These are phyloP conservation scores for Conringia planisiliqua DNA, from an alignment of 345 rosid species.

Conservation along the genomic window DNA sequence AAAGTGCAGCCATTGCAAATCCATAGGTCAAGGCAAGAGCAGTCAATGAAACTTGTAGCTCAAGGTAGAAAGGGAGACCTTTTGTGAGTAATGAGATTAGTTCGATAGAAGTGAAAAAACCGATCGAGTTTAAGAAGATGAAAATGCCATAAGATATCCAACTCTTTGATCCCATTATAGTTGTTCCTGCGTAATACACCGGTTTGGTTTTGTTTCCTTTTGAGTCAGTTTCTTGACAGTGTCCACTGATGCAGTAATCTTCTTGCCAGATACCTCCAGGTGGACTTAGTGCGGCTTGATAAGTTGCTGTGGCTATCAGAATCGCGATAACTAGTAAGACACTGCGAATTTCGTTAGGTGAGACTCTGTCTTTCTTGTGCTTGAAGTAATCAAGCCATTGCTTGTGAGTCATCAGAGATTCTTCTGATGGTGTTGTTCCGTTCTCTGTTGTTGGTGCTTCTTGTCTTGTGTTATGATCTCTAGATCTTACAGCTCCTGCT, in stretches of 20 bases:
- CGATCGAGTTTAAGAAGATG: slow-evolving; percentile 22
- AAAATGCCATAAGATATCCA: slow-evolving; percentile 28
- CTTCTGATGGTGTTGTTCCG: slow-evolving; percentile 13
- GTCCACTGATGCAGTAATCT: slow-evolving; percentile 15
- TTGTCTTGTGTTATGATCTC: slow-evolving; percentile 1
- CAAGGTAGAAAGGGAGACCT: slow-evolving; percentile 29
- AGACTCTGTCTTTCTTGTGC: slow-evolving; percentile 23
- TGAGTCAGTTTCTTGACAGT: not conserved
- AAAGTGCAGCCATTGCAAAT: slow-evolving; percentile 28
- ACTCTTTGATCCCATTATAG: slow-evolving; percentile 26
- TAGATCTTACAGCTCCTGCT: slow-evolving; percentile 30
- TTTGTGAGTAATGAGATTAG: slow-evolving; percentile 23
- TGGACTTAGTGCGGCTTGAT: slow-evolving; percentile 38
- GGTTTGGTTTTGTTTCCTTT: slow-evolving; percentile 9
- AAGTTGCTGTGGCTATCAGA: slow-evolving; percentile 39
- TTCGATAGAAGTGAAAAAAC: slow-evolving; percentile 23
- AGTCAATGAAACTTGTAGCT: slow-evolving; percentile 28
- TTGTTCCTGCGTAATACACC: slow-evolving; percentile 19
- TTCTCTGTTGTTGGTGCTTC: not conserved
- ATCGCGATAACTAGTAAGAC: slow-evolving; percentile 30
- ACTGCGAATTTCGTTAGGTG: slow-evolving; percentile 28
- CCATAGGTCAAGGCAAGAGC: slow-evolving; percentile 33
- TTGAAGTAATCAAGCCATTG: slow-evolving; percentile 24
- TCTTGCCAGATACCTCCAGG: slow-evolving; percentile 45
- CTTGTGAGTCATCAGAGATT: slow-evolving; percentile 18